These are phyloP conservation scores for Penicillium sp. DNA, from an alignment of 2,329 filamentous ascomycete genomes.

Conservation along the genomic window DNA sequence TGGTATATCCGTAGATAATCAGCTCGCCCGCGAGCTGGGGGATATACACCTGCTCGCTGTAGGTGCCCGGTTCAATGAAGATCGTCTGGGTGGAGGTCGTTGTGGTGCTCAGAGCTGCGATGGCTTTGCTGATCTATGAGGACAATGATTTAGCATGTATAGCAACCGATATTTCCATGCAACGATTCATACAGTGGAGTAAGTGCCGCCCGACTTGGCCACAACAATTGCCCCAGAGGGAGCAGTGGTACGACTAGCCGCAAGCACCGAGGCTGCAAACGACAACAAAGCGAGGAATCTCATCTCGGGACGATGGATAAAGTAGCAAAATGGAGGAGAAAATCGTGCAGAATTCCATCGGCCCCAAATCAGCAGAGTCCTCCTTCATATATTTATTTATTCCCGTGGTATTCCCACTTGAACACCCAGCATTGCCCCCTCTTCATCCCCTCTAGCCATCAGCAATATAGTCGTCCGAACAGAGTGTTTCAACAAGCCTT, in stretches of 20 bases:
- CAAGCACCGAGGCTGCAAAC: conserved; percentile 20
- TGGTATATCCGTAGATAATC: conserved; percentile 62
- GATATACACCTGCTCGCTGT: conserved; percentile 62
- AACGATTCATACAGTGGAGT: conserved; percentile 17
- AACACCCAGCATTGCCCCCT: background rate
- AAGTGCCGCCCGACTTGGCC: conserved; percentile 27
- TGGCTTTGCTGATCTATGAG: conserved; percentile 46
- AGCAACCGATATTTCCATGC: background rate
- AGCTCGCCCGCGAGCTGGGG: conserved; percentile 50
- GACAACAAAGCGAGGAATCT: conserved; percentile 11
- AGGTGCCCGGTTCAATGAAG: conserved; percentile 64
- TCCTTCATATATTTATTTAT: background rate
- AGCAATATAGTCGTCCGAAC: background rate
- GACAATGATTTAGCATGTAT: background rate
- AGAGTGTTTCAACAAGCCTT: conserved; percentile 3
- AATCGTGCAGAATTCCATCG: background rate
- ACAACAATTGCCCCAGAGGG: conserved; percentile 28
- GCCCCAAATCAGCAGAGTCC: background rate
- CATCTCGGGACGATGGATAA: background rate
- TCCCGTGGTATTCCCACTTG: background rate
- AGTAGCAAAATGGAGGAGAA: background rate
- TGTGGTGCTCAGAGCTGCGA: conserved; percentile 58
- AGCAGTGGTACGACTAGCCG: conserved; percentile 26
- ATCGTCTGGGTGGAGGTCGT: conserved; percentile 57
- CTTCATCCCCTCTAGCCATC: background rate